Percentiles rank a stretch among this genome's conserved stretches.
These are phyloP conservation scores for Petunia hybrid DNA, from an alignment of 305 asterid genomes.

Conservation along the genomic window DNA sequence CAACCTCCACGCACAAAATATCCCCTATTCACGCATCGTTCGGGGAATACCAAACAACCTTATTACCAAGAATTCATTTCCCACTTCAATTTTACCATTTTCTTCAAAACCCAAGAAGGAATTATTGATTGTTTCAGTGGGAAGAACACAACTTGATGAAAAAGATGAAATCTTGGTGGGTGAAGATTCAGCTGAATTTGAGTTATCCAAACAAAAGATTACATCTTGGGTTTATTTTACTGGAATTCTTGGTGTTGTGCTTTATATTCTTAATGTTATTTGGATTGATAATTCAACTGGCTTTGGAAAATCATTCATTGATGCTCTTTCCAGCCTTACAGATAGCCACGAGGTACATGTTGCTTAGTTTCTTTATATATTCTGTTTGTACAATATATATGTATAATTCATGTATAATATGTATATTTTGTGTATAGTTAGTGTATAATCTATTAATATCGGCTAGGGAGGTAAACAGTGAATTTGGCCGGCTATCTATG, in stretches of 20 bases:
- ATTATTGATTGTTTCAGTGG: conserved; percentile 22
- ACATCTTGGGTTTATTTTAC: conserved; percentile 82
- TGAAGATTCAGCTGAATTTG: conserved; percentile 85
- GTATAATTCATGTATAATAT: too few species aligned
- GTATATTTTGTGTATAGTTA: neutral
- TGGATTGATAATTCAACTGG: conserved; percentile 93
- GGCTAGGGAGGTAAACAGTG: too few species aligned
- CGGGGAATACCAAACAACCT: neutral
- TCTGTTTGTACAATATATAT: neutral
- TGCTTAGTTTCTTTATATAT: neutral
- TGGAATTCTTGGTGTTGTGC: conserved; percentile 68
- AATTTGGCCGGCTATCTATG: too few species aligned
- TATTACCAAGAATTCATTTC: neutral
- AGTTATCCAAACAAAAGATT: conserved; percentile 68
- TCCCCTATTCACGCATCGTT: neutral
- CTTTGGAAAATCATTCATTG: conserved; percentile 71
- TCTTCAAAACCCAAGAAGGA: conserved; percentile 14
- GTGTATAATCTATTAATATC: too few species aligned
- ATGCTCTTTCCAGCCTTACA: conserved; percentile 65
- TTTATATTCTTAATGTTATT: conserved; percentile 60
- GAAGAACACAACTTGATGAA: conserved; percentile 51
- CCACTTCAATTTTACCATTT: neutral
- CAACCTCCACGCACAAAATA: neutral
- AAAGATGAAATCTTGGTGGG: conserved; percentile 58
- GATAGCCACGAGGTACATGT: conserved; percentile 76